A percentile compares a stretch with the other conserved stretches of the same genome.
phyloP scores from a whole-genome alignment of 2,329 filamentous ascomycete species.

The Fusarium ramigenum region DNA sequence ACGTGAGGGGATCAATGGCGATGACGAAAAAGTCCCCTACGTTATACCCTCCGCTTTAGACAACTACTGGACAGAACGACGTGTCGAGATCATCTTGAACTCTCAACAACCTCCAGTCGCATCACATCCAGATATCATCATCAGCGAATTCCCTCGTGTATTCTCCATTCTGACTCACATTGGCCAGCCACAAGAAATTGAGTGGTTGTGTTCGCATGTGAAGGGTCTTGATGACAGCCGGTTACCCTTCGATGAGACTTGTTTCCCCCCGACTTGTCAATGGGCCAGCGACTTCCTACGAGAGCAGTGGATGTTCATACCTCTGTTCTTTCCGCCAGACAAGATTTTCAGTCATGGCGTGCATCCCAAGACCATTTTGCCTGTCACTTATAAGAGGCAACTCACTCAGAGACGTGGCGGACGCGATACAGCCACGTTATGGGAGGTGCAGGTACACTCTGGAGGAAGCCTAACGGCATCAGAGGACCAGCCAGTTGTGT shows the following conservation, averaged over 20 bases:
- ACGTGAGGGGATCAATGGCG: background rate
- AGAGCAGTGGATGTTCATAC: constrained; percentile 22
- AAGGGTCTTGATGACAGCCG: background rate
- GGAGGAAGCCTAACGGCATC: background rate
- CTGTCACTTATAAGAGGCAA: background rate
- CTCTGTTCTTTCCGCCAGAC: background rate
- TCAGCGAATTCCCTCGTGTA: background rate
- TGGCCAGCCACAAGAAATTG: background rate
- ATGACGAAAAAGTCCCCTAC: fast-evolving
- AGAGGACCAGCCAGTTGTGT: background rate
- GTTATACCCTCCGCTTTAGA: background rate
- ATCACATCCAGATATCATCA: background rate
- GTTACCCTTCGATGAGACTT: background rate
- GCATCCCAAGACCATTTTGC: background rate
- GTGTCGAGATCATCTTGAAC: background rate
- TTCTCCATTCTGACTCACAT: background rate
- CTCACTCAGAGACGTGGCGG: background rate
- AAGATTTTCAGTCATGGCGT: background rate
- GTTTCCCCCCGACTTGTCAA: background rate
- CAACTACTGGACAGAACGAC: background rate
- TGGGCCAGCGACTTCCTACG: background rate
- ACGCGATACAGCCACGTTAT: background rate
- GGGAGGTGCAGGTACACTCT: background rate
- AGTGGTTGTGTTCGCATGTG: fast-evolving
- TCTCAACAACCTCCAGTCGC: background rate